These are phyloP conservation scores for Yarrowia osloensis DNA, from an alignment of 805 yeast species.

Conservation along the genomic window DNA sequence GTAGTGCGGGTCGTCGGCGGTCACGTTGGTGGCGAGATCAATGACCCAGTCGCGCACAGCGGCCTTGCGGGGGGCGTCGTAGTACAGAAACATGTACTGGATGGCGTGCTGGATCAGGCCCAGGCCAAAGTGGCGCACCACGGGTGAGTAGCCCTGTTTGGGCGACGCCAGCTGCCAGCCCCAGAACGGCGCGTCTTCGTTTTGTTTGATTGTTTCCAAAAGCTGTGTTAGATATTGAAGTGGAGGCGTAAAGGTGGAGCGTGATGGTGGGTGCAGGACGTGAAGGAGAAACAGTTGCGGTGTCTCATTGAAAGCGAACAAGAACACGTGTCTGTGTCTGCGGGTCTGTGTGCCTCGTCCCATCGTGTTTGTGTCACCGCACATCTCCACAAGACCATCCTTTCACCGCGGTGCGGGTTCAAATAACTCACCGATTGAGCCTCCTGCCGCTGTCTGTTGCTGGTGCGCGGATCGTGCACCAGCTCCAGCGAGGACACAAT, in stretches of 20 bases:
- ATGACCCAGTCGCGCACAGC: slow-evolving; percentile 84
- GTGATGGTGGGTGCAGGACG: no score
- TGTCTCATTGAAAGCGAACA: no score
- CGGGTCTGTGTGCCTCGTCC: no score
- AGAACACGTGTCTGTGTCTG: background rate
- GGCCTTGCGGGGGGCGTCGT: slow-evolving; percentile 57
- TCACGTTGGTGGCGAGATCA: slow-evolving; percentile 65
- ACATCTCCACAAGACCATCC: no score
- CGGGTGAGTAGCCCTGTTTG: slow-evolving; percentile 59
- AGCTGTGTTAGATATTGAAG: slow-evolving; percentile 44
- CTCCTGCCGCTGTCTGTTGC: slow-evolving; percentile 47
- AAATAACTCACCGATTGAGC: slow-evolving; percentile 49
- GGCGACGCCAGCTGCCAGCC: slow-evolving; percentile 81
- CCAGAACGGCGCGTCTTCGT: slow-evolving; percentile 87
- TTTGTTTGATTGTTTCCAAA: slow-evolving; percentile 71
- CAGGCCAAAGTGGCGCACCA: slow-evolving; percentile 88
- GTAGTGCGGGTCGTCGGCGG: slow-evolving; percentile 78
- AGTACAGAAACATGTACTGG: slow-evolving; percentile 54
- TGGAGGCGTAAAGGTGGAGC: no score
- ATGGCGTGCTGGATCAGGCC: slow-evolving; percentile 76
- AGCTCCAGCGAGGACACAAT: slow-evolving; percentile 72
- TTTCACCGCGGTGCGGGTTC: no score
- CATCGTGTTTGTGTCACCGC: background rate
- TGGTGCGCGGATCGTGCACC: slow-evolving; percentile 42
- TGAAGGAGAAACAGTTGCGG: no score